Percentiles rank a stretch among this genome's conserved stretches.
phyloP scores from a whole-genome alignment of 2,329 filamentous ascomycete genomes.

The Massarina eburnea region DNA sequence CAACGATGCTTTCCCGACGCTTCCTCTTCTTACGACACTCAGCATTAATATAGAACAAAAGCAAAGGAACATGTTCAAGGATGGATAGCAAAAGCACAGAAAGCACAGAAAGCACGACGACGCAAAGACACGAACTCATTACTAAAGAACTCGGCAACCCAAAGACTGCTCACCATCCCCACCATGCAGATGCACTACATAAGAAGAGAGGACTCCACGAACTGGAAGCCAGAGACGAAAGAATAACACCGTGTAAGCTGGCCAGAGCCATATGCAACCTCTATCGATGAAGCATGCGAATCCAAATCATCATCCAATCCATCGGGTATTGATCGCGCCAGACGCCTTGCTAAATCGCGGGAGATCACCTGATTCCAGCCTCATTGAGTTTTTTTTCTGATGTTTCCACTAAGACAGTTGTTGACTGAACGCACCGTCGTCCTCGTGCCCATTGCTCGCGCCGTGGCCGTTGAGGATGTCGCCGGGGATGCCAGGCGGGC shows the following conservation, averaged over 20 bases:
- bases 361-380: not conserved
- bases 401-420: constrained; percentile 22
- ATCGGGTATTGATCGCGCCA: constrained; percentile 26
- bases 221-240: not conserved
- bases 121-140: not conserved
- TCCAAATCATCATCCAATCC: constrained; percentile 12
- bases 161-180: constrained; percentile 6
- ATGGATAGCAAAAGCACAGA: not conserved
- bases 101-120: not conserved
- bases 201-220: not conserved
- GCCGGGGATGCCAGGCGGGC: constrained; percentile 22
- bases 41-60: not conserved
- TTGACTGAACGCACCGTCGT: constrained; percentile 39
- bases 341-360: constrained; percentile 31
- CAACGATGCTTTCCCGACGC: no score
- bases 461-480: constrained; percentile 37
- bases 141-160: not conserved
- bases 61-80: not conserved
- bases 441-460: constrained; percentile 33
- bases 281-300: constrained; percentile 13
- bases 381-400: no score
- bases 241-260: constrained; percentile 2
- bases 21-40: no score
- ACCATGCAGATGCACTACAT: constrained; percentile 2
- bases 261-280: constrained; percentile 15